These are phyloP conservation scores for Pleurotus sapidus DNA, from an alignment of 768 basidiomycete genomes.

Conservation along the genomic window DNA sequence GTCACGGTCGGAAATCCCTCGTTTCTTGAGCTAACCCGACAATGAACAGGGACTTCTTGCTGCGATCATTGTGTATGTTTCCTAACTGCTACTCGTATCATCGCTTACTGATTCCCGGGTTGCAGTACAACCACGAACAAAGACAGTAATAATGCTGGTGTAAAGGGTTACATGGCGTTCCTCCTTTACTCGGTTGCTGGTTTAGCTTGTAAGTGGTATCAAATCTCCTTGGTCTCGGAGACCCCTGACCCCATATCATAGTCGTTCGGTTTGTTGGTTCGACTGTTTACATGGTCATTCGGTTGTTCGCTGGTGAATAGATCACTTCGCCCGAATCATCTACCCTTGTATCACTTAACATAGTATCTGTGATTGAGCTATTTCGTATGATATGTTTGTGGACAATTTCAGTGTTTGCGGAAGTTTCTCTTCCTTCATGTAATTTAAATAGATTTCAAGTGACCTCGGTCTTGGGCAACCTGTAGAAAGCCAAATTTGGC, in stretches of 20 bases:
- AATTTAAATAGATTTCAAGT: no score
- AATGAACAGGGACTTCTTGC: slow-evolving; percentile 59
- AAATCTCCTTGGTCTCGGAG: slow-evolving; percentile 1
- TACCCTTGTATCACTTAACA: neutral
- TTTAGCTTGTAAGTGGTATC: slow-evolving; percentile 68
- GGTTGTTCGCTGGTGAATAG: slow-evolving; percentile 89
- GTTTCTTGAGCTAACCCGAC: neutral
- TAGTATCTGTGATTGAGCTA: neutral
- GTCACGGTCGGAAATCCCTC: slow-evolving; percentile 11
- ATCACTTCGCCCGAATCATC: neutral
- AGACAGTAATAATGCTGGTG: slow-evolving; percentile 50
- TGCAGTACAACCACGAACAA: slow-evolving; percentile 17
- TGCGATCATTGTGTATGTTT: slow-evolving; percentile 67
- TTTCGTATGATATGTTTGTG: neutral
- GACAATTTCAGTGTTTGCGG: no score
- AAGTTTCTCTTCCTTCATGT: no score
- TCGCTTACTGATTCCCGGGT: neutral
- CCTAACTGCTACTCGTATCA: neutral
- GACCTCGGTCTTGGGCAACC: no score
- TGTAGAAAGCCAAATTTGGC: no score
- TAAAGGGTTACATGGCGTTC: slow-evolving; percentile 88
- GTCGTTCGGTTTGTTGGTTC: slow-evolving; percentile 86
- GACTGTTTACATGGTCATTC: slow-evolving; percentile 77
- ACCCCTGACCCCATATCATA: slow-evolving; percentile 23
- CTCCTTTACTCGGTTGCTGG: slow-evolving; percentile 86